A percentile compares a stretch with the other conserved stretches of the same genome.
Conservation (phyloP, 257 asterid species). For the Solanum paucissectum region DNA sequence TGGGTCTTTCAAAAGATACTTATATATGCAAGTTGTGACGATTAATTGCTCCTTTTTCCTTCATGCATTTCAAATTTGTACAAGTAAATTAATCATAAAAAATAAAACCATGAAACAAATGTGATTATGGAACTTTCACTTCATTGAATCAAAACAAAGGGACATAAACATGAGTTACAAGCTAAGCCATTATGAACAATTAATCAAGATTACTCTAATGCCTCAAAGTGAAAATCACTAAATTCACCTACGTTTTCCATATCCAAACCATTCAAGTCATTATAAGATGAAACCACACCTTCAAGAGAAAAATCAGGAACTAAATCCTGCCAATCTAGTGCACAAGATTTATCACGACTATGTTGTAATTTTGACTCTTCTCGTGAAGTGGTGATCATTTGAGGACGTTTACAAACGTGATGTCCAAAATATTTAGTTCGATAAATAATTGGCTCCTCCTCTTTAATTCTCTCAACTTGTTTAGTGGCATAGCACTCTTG, state of each 20-base stretch:
- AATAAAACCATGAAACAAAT: not conserved
- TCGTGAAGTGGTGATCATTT: not conserved
- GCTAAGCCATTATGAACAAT: not conserved
- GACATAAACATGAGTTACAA: not conserved
- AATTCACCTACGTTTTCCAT: not conserved
- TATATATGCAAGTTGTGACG: not conserved
- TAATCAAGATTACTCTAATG: not conserved
- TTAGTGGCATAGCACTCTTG: slow-evolving; percentile 54
- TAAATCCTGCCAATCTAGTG: slow-evolving; percentile 13
- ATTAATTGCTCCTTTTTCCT: too few relatives aligned
- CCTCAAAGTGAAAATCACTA: not conserved
- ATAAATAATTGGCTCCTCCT: slow-evolving; percentile 17
- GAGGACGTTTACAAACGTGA: slow-evolving; percentile 35
- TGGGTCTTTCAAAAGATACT: too few relatives aligned
- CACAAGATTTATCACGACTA: not conserved
- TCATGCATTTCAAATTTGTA: not conserved
- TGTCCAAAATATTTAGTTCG: slow-evolving; percentile 45
- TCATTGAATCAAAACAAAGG: not conserved
- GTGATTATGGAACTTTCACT: not conserved
- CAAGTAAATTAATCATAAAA: not conserved
- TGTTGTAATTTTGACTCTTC: not conserved
- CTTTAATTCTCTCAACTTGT: slow-evolving; percentile 47
- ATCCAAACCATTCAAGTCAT: not conserved
- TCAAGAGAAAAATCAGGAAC: slow-evolving; percentile 11
- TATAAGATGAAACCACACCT: not conserved